Evolutionary conservation across 768 basidiomycete species (phyloP), one percentile per base, ranked within the genome.

Genomic region (Roridomyces roridus): DNA sequence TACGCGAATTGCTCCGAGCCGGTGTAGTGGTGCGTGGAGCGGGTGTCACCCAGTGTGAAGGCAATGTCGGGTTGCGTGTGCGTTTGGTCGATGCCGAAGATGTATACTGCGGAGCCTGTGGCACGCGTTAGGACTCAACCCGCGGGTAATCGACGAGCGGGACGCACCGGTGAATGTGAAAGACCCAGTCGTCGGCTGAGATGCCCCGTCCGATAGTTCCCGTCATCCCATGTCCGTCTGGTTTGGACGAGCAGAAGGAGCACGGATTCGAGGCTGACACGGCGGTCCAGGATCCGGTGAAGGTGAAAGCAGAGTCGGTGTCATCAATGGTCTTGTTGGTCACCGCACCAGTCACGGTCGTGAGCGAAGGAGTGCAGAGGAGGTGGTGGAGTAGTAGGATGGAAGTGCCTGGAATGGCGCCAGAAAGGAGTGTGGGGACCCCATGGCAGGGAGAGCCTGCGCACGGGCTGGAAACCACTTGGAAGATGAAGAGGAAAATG

Each of bases 21-120:
- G 10, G 60, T 57, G 21, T 54, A 62, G 26, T 53, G 51, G 41
- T 62, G 55, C 37, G 29, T 26, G 1, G 50, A 18, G 7, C 35
- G 40, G 28, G 31, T 51, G 29, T 31, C 37, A 2, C 56, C 60
- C 6, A 62, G 37, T 3, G 60, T 57, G 47, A 62, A 62, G 17
- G 39, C 50, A 23, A 62, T 47, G 42, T 62, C 31, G n/a, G 60
- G 55, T 51, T 62, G 60, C 17, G 55, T 39, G 4, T 46, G 5
- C 0, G 55, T 51, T 26, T 57, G 60, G 47, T 62, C 60, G 46
- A 62, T 62, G 24, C 60, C 60, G 34, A 41, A 62, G 18, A 62
- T 62, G 26, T 53, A 57, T 1, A 62, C 60, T 6, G 60, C 60
- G 42, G 51, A 53, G 41, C 60, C 60, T 62, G 5, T 23, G 31